Conservation (phyloP, 1,284 basidiomycete species). For the Rhodotorula sp. region DNA sequence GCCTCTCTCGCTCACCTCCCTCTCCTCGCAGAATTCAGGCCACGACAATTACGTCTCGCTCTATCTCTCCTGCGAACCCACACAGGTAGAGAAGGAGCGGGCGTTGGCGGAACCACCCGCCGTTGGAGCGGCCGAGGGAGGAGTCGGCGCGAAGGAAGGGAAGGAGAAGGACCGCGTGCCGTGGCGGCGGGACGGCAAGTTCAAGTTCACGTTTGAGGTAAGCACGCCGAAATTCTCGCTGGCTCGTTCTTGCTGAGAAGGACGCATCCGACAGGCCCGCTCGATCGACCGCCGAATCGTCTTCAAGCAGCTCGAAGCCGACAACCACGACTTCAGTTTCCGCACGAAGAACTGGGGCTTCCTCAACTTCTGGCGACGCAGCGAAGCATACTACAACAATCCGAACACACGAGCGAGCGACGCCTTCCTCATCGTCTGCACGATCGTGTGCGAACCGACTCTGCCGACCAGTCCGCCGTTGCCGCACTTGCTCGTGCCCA, state of each 20-base stretch:
- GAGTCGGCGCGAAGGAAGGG: conserved; percentile 2
- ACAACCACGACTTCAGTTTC: conserved; percentile 49
- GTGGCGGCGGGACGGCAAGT: conserved; percentile 46
- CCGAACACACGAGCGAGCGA: conserved; percentile 38
- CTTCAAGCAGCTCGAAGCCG: conserved; percentile 49
- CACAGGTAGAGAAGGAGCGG: conserved; percentile 43
- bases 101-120: conserved; percentile 31
- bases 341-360: conserved; percentile 50
- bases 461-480: conserved; percentile 24
- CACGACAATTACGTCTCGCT: conserved; percentile 46
- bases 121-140: not conserved
- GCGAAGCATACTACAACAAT: conserved; percentile 48
- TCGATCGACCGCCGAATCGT: conserved; percentile 36
- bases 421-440: conserved; percentile 50
- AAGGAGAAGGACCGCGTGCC: conserved; percentile 39
- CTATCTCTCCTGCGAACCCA: conserved; percentile 47
- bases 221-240: not conserved
- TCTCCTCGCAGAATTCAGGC: conserved; percentile 41
- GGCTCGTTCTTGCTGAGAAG: not conserved
- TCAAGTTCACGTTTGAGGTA: conserved; percentile 46
- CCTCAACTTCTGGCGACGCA: conserved; percentile 40
- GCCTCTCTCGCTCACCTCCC: not conserved
- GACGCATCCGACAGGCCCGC: conserved; percentile 15
- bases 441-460: conserved; percentile 46
- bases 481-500: conserved; percentile 43